Percentiles rank a stretch among this genome's conserved stretches.
Evolutionary conservation across 495 filamentous ascomycete species (phyloP).

Genomic region (Oleoguttula mirabilis): DNA sequence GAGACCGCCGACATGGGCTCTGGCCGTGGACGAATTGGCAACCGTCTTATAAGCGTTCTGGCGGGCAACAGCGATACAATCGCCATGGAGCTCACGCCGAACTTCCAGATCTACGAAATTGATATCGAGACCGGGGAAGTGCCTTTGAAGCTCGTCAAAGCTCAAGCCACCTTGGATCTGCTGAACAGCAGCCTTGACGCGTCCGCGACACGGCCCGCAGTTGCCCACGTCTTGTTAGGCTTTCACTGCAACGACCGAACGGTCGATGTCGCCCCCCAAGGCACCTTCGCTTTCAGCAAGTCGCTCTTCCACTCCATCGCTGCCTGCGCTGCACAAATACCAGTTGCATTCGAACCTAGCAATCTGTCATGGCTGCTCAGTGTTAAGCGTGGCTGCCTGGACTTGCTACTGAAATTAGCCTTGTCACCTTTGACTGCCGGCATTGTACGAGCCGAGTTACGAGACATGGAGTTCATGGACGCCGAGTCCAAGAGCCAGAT

Average conservation of each 20-base stretch:
- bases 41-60: slow-evolving; percentile 12
- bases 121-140: slow-evolving; percentile 12
- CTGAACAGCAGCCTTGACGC: slow-evolving; percentile 64
- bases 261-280: slow-evolving; percentile 49
- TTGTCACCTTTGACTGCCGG: slow-evolving; percentile 65
- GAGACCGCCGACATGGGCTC: not conserved
- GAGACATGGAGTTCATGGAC: slow-evolving; percentile 60
- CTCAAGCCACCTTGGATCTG: slow-evolving; percentile 53
- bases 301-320: slow-evolving; percentile 79
- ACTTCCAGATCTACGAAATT: slow-evolving; percentile 8
- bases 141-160: slow-evolving; percentile 13
- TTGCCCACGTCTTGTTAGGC: slow-evolving; percentile 83
- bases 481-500: slow-evolving; percentile 53
- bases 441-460: slow-evolving; percentile 64
- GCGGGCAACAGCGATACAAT: slow-evolving; percentile 3
- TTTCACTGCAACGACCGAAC: slow-evolving; percentile 59
- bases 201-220: slow-evolving; percentile 57
- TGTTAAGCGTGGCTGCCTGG: slow-evolving; percentile 61
- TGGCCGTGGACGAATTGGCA: slow-evolving; percentile 3
- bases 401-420: slow-evolving; percentile 72
- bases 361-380: slow-evolving; percentile 58
- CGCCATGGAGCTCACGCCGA: slow-evolving; percentile 1
- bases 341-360: slow-evolving; percentile 44
- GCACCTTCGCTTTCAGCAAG: slow-evolving; percentile 50
- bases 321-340: slow-evolving; percentile 49